Evolutionary conservation across 345 rosid species (phyloP).

Genomic region (Linum trigynum): DNA sequence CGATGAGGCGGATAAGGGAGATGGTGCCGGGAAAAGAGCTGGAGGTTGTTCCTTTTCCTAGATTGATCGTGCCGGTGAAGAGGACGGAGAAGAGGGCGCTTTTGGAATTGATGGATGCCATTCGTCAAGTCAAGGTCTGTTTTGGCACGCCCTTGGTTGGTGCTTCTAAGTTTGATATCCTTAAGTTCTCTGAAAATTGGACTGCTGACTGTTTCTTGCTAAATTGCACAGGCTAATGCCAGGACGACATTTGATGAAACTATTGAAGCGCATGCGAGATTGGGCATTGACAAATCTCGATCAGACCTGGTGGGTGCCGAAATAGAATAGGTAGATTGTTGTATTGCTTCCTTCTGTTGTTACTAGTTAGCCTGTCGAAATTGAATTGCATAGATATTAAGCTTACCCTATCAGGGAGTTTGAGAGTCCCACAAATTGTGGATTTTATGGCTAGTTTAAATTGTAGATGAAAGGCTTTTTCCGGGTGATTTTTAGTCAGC

Average conservation of each 20-base stretch:
- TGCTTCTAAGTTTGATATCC: background rate
- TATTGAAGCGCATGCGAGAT: constrained; percentile 76
- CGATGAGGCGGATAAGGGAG: constrained; percentile 28
- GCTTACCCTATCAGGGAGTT: background rate
- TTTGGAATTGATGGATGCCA: constrained; percentile 78
- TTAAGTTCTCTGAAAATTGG: background rate
- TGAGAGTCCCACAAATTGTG: no score
- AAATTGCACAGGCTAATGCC: constrained; percentile 53
- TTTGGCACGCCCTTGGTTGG: background rate
- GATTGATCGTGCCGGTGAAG: constrained; percentile 49
- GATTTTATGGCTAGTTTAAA: no score
- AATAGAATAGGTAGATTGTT: background rate
- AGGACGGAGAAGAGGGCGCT: constrained; percentile 49
- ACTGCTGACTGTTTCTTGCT: constrained; percentile 15
- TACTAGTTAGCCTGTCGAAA: background rate
- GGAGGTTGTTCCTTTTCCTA: constrained; percentile 50
- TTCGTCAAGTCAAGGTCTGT: constrained; percentile 62
- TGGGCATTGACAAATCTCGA: constrained; percentile 66
- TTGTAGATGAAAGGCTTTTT: no score
- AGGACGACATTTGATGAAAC: constrained; percentile 73
- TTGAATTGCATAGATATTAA: background rate
- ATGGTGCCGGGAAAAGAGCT: constrained; percentile 33
- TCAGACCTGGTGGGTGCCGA: constrained; percentile 56
- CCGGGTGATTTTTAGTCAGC: background rate
- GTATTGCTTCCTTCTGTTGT: background rate